Evolutionary conservation across 2,329 filamentous ascomycete genomes (phyloP).

Genomic region (Bipolaris bicolor): DNA sequence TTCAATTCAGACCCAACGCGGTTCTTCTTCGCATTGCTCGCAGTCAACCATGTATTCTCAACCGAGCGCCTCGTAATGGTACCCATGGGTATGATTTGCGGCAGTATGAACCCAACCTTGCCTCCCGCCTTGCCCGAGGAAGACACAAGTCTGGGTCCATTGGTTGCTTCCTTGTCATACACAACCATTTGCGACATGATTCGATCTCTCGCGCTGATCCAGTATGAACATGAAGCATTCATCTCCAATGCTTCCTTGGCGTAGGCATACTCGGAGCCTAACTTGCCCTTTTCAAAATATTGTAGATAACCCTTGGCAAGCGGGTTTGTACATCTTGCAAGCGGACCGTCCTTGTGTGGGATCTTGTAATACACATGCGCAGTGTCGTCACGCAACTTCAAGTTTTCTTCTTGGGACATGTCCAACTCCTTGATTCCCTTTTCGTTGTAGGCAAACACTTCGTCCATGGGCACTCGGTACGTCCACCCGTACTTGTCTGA

Average conservation of each 20-base stretch:
- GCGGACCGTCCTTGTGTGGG: conserved; percentile 92
- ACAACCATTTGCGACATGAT: conserved; percentile 97
- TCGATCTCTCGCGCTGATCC: conserved; percentile 93
- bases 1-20: conserved; percentile 96
- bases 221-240: conserved; percentile 99
- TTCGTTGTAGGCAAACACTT: conserved; percentile 69
- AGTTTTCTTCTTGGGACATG: conserved; percentile 74
- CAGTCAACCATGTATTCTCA: conserved; percentile 98
- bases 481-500: conserved; percentile 93
- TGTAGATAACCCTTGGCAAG: conserved; percentile 88
- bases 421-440: conserved; percentile 77
- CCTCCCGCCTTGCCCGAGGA: conserved; percentile 28
- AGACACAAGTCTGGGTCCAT: conserved; percentile 33
- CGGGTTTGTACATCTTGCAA: conserved; percentile 81
- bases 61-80: conserved; percentile 93
- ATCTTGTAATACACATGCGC: conserved; percentile 83
- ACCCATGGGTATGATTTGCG: conserved; percentile 97
- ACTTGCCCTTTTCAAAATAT: conserved; percentile 87
- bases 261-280: conserved; percentile 86
- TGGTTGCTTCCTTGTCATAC: conserved; percentile 68
- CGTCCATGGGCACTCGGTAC: conserved; percentile 72
- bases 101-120: conserved; percentile 81
- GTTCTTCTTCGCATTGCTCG: conserved; percentile 95
- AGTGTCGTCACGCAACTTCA: conserved; percentile 68
- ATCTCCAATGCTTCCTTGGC: conserved; percentile 96